Evolutionary conservation across 805 yeast species (phyloP).

Genomic region (Lachancea dasiensis): DNA sequence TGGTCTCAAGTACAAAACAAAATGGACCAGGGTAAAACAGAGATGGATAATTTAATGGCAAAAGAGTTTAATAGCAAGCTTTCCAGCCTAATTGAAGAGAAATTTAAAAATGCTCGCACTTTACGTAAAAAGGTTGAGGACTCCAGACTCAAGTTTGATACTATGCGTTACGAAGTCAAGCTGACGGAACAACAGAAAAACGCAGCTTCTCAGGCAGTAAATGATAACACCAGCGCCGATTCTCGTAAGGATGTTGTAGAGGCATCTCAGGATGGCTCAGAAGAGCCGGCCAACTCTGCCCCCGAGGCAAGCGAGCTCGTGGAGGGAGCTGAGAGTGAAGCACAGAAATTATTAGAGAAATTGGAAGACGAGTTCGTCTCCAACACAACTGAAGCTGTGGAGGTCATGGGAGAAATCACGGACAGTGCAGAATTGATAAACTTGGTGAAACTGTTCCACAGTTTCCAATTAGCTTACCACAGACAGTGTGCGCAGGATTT

Average conservation of each 20-base stretch:
- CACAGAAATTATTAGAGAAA: slow-evolving; percentile 41
- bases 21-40: slow-evolving; percentile 62
- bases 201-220: too few relatives aligned
- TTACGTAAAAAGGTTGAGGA: slow-evolving; percentile 64
- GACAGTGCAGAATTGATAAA: slow-evolving; percentile 60
- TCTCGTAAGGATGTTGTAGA: not conserved
- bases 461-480: slow-evolving; percentile 62
- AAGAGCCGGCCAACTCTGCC: not conserved
- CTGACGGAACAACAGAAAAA: slow-evolving; percentile 24
- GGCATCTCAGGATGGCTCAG: not conserved
- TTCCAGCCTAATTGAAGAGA: slow-evolving; percentile 45
- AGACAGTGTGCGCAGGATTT: slow-evolving; percentile 46
- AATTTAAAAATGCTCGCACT: slow-evolving; percentile 54
- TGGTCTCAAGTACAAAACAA: slow-evolving; percentile 50
- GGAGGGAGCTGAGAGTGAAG: slow-evolving; percentile 31
- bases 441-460: slow-evolving; percentile 58
- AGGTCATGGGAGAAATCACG: slow-evolving; percentile 66
- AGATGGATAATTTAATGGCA: slow-evolving; percentile 60
- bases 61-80: slow-evolving; percentile 54
- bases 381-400: slow-evolving; percentile 74
- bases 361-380: slow-evolving; percentile 77
- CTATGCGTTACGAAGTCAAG: slow-evolving; percentile 54
- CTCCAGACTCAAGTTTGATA: slow-evolving; percentile 65
- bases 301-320: not conserved
- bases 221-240: not conserved